Evolutionary conservation across 805 yeast species (phyloP).

Genomic region (Schwanniomyces occidentalis): DNA sequence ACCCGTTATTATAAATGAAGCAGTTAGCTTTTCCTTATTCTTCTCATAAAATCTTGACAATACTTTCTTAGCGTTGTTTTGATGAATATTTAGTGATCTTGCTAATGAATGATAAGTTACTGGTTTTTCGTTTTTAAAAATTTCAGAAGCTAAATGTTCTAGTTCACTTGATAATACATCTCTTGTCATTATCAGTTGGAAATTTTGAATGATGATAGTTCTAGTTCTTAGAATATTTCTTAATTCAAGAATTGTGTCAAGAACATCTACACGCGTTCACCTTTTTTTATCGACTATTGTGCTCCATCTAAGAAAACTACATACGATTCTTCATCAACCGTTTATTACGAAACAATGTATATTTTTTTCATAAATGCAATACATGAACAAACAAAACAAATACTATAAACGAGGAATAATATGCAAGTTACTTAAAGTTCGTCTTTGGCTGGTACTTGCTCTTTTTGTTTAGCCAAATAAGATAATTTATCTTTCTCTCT

Average conservation of each 20-base stretch:
- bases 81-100: slow-evolving; percentile 39
- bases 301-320: too few species aligned
- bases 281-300: too few species aligned
- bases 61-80: slow-evolving; percentile 36
- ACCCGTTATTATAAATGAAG: slow-evolving; percentile 46
- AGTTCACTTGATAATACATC: slow-evolving; percentile 26
- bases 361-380: too few species aligned
- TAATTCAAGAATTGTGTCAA: too few species aligned
- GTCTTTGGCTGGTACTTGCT: slow-evolving; percentile 9
- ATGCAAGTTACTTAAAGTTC: slow-evolving; percentile 15
- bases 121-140: slow-evolving; percentile 21
- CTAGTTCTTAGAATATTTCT: too few species aligned
- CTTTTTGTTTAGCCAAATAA: slow-evolving; percentile 5
- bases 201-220: too few species aligned
- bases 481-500: slow-evolving; percentile 23
- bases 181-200: slow-evolving; percentile 29
- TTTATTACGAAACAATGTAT: too few species aligned
- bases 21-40: slow-evolving; percentile 35
- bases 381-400: too few species aligned
- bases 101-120: slow-evolving; percentile 46
- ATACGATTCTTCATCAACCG: too few species aligned
- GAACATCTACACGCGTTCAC: too few species aligned
- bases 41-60: slow-evolving; percentile 38
- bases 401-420: too few species aligned
- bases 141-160: slow-evolving; percentile 28